These are phyloP conservation scores for Ashbya aceris DNA, from an alignment of 1,139 yeast genomes.

Conservation along the genomic window DNA sequence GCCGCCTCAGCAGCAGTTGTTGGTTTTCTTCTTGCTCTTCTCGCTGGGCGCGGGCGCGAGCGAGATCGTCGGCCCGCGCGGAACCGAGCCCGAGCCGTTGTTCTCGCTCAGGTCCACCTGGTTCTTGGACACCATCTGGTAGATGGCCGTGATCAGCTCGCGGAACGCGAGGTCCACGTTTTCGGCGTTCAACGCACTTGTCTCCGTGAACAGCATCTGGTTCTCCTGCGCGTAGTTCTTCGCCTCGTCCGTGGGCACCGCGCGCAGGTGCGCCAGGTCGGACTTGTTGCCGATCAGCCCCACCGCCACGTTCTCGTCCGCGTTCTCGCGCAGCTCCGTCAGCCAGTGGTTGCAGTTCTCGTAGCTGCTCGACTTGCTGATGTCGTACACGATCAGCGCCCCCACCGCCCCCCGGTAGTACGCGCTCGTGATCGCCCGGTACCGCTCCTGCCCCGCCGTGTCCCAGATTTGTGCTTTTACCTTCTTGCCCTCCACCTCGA, in stretches of 20 bases:
- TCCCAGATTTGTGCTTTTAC: constrained; percentile 99
- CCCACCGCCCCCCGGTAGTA: constrained; percentile 98
- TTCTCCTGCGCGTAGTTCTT: constrained; percentile 91
- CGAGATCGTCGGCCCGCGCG: constrained; percentile 80
- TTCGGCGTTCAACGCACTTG: constrained; percentile 92
- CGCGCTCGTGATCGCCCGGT: constrained; percentile 95
- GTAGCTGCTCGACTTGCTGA: constrained; percentile 84
- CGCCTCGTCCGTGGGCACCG: constrained; percentile 97
- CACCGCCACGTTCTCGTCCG: constrained; percentile 92
- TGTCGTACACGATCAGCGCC: constrained; percentile 90
- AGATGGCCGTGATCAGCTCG: constrained; percentile 82
- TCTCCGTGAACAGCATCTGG: constrained; percentile 85
- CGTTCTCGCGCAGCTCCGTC: constrained; percentile 90
- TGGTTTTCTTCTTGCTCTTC: constrained; percentile 49
- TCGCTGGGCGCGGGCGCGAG: constrained; percentile 92
- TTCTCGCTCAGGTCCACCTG: constrained; percentile 65
- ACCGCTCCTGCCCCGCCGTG: constrained; percentile 98
- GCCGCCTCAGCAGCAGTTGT: constrained; percentile 50
- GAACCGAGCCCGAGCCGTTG: constrained; percentile 17
- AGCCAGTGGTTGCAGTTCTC: constrained; percentile 95
- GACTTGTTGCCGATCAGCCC: constrained; percentile 96
- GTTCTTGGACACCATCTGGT: constrained; percentile 83
- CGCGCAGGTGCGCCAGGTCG: constrained; percentile 90
- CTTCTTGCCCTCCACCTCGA: constrained; percentile 88
- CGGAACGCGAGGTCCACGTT: constrained; percentile 94